Percentiles rank a stretch among this genome's conserved stretches.
Conservation (phyloP, 305 asterid genomes). For the Striga hermonthica region DNA sequence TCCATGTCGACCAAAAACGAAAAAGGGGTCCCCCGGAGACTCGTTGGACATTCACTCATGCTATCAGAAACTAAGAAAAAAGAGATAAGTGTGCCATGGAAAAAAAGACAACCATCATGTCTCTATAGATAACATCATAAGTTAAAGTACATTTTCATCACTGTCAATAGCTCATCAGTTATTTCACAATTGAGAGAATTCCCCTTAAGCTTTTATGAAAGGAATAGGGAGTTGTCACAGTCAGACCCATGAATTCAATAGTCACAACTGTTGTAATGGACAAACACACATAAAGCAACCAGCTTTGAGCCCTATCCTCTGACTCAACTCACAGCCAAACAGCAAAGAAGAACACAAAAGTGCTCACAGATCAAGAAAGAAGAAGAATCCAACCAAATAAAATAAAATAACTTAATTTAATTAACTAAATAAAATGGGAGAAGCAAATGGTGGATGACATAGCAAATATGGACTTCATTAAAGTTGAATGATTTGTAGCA, state of each 20-base stretch:
- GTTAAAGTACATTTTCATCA: conserved; percentile 33
- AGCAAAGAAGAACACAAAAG: conserved; percentile 33
- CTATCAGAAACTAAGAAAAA: neutral
- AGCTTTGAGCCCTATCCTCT: conserved; percentile 24
- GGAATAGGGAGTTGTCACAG: conserved; percentile 7
- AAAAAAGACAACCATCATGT: conserved; percentile 21
- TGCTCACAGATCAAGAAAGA: conserved; percentile 32
- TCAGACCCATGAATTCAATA: no score
- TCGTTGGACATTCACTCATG: no score
- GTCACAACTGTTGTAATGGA: conserved; percentile 1
- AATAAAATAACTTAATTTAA: neutral
- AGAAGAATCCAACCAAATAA: conserved; percentile 27
- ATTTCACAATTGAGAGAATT: conserved; percentile 13
- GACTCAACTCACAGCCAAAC: conserved; percentile 32
- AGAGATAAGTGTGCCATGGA: neutral
- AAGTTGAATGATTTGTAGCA: neutral
- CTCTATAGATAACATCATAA: conserved; percentile 4
- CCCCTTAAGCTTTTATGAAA: conserved; percentile 22
- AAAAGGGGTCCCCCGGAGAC: no score
- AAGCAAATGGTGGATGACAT: conserved; percentile 19
- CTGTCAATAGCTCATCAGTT: conserved; percentile 29
- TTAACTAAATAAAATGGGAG: neutral
- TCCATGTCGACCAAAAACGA: no score
- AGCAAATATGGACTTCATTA: no score
- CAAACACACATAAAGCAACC: conserved; percentile 28